phyloP scores from a whole-genome alignment of 169 alveolate species.

The Plasmodium billcollinsi region DNA sequence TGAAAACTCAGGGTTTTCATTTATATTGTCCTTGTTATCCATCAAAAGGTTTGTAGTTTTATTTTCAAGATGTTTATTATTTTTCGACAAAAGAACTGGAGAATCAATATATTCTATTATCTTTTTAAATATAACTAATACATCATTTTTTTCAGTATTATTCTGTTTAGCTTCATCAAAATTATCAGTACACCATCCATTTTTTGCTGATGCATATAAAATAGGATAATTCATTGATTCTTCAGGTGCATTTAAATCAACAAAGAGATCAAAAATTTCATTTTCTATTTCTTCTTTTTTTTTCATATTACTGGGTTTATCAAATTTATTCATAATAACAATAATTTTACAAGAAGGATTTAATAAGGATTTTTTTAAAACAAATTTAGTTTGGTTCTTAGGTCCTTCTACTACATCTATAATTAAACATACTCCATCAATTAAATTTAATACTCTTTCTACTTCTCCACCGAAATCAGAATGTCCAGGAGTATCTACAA shows the following conservation, averaged over 20 bases:
- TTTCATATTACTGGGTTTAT: slow-evolving; percentile 83
- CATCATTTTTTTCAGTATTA: slow-evolving; percentile 54
- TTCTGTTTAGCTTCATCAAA: slow-evolving; percentile 72
- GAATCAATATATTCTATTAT: slow-evolving; percentile 74
- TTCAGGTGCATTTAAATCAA: slow-evolving; percentile 91
- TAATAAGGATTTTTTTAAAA: slow-evolving; percentile 84
- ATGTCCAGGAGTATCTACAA: slow-evolving; percentile 95
- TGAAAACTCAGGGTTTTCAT: not conserved
- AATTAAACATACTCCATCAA: slow-evolving; percentile 96
- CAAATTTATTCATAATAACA: slow-evolving; percentile 86
- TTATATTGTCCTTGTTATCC: not conserved
- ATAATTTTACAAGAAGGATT: slow-evolving; percentile 84
- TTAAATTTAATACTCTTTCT: slow-evolving; percentile 96
- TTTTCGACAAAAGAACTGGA: slow-evolving; percentile 11
- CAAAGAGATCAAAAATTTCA: slow-evolving; percentile 94
- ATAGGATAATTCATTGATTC: slow-evolving; percentile 95
- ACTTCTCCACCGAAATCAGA: slow-evolving; percentile 99
- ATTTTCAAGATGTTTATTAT: not conserved
- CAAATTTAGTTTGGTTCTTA: slow-evolving; percentile 92
- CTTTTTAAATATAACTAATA: slow-evolving; percentile 64
- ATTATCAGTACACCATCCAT: slow-evolving; percentile 85
- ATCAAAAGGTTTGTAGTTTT: not conserved
- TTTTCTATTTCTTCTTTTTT: slow-evolving; percentile 93
- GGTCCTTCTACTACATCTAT: slow-evolving; percentile 98
- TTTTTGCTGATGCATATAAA: slow-evolving; percentile 94